Conservation (phyloP, 768 basidiomycete species). For the Ephemerocybe angulata region DNA sequence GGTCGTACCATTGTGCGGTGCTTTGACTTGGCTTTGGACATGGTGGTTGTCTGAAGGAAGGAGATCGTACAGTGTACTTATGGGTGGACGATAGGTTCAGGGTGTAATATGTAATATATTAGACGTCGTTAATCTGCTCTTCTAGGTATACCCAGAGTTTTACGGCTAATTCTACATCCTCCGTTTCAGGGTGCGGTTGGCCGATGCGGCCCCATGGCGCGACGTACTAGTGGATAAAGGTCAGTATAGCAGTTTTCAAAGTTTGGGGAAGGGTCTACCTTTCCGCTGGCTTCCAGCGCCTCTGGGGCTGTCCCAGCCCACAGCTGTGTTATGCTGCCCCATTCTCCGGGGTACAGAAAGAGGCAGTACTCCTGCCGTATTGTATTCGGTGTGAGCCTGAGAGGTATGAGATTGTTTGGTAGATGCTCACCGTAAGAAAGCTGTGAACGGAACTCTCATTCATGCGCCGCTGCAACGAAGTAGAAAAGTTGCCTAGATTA, state of each 20-base stretch:
- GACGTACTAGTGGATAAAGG: constrained; percentile 32
- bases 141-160: constrained; percentile 46
- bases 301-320: constrained; percentile 38
- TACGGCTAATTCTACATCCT: constrained; percentile 31
- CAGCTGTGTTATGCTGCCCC: constrained; percentile 39
- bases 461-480: constrained; percentile 29
- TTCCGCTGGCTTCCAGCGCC: constrained; percentile 27
- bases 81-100: too few relatives aligned
- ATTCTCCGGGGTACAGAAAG: constrained; percentile 17
- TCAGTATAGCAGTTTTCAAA: not conserved
- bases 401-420: not conserved
- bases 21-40: too few relatives aligned
- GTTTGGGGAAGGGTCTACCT: constrained; percentile 20
- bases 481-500: constrained; percentile 27
- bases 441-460: constrained; percentile 1
- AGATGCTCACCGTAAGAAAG: constrained; percentile 14
- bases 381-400: not conserved
- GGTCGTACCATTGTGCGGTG: too few relatives aligned
- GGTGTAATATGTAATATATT: too few relatives aligned
- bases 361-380: constrained; percentile 12
- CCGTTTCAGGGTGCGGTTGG: constrained; percentile 21
- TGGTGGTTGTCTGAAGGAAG: too few relatives aligned
- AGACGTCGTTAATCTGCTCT: constrained; percentile 32
- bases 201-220: constrained; percentile 46
- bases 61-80: too few relatives aligned